Evolutionary conservation across 805 yeast genomes (phyloP), one percentile per base, ranked within the genome.

Genomic region (Wickerhamomyces ciferrii): DNA sequence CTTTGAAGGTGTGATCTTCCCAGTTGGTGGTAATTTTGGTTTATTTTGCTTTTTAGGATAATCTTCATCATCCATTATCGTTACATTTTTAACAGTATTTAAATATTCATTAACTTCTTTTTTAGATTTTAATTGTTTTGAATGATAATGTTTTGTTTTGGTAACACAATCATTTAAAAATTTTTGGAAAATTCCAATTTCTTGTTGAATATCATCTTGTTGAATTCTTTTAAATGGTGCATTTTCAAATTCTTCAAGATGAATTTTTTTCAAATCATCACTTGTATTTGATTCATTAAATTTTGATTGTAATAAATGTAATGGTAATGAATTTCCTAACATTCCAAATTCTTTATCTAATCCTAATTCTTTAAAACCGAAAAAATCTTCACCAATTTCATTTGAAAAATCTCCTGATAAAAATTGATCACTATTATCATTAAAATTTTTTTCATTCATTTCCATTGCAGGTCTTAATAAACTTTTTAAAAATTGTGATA

Each of bases 361-460:
- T 0, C 99, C 99, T 42, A 94, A 71, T 53, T 92, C 98, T 60
- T 79, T 86, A 72, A 94, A 95, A 0, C 99, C 99, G 69, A 95
- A 95, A 75, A 91, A 94, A 67, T 94, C 99, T 57, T 92, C 99
- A 7, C 98, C 99, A 35, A 94, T 69, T 50, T 91, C 97, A 56
- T 79, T 84, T 1, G 97, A 85, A 63, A 94, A 94, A 58, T 91
- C 97, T 48, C 99, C 99, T 27, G 94, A 86, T 53, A 92, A 67
- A 61, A 91, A 94, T 64, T 92, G 96, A 52, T 94, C 97, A 57
- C 96, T 85, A 58, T 89, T 87, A 60, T 95, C 99, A 35, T 71
- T 81, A 63, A 94, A 94, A 53, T 81, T 85, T 45, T 78, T 75
- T 59, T 91, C 98, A 43, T 77, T 82, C 53, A 84, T 68, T 49